Base-by-base conservation (phyloP, 176 grass and related monocot genomes). In the Hyparrhenia diplandra region DNA sequence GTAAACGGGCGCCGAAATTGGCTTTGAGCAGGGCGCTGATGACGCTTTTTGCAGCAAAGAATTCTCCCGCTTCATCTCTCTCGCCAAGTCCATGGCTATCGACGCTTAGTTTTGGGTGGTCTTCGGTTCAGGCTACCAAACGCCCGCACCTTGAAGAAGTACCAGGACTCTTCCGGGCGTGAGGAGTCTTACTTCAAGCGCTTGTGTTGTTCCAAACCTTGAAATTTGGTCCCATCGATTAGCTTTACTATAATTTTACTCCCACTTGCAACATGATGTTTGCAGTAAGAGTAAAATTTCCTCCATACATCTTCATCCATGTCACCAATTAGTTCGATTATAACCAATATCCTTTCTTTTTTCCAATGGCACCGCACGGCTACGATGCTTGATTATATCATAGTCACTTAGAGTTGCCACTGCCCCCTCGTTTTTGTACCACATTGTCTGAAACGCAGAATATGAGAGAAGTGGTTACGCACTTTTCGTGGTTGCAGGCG, bases 241-340 rank as follows among this genome's bases (percentile, higher is more conserved):
- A 0, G 36, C 47, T n/a, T n/a, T 1, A 87, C 4, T 17, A 87
- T 75, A 0, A 87, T 34, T 13, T 80, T 87, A 28, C 84, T 87
- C 36, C 75, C 68, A 13, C 8, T 16, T 58, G 14, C 21, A 30
- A 17, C 9, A 17, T 54, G 62, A 18, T 13, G 70, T 41, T 14
- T 30, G 28, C 75, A 80, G 20, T 64, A 24, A 1, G 52, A 29
- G 23, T 35, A 31, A 0, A 87, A 14, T 1, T 32, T 35, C 14
- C 3, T 55, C 84, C 75, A 80, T 2, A 8, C 21, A 9, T 0
- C 5, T 18, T 43, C 54, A 58, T 76, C 70, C 0, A 76, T 47
- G 8, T 28, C 6, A 0, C 13, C 4, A 1, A 28, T 21, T 2
- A 45, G 0, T 11, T 82, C 69, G 14, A 87, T 52, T 4, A 82